These are phyloP conservation scores for Anastatica hierochuntica DNA, from an alignment of 345 rosid genomes.

Conservation along the genomic window DNA sequence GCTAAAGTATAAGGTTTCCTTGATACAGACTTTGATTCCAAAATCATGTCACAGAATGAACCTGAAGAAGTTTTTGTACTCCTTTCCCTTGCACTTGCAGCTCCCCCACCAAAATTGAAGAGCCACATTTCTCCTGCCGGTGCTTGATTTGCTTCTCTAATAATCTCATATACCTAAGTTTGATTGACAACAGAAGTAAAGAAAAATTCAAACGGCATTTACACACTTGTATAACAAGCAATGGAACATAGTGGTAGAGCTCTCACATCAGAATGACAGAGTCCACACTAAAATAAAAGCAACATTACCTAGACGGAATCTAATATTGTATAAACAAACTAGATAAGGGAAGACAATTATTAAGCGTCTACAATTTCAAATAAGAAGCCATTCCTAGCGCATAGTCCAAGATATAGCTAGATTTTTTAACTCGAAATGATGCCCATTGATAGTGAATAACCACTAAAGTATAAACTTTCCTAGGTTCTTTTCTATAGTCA, in stretches of 20 bases:
- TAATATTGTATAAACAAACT: background rate
- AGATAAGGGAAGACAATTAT: background rate
- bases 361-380: background rate
- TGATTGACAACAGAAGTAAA: background rate
- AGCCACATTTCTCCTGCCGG: constrained; percentile 41
- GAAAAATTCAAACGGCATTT: background rate
- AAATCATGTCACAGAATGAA: constrained; percentile 16
- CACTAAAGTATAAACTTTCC: too few relatives aligned
- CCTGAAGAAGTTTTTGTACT: constrained; percentile 22
- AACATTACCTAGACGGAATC: background rate
- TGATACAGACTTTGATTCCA: constrained; percentile 17
- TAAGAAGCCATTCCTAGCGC: background rate
- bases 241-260: background rate
- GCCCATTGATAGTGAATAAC: too few relatives aligned
- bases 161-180: constrained; percentile 55
- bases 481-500: too few relatives aligned
- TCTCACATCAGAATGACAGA: background rate
- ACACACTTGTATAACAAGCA: background rate
- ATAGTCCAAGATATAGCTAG: background rate
- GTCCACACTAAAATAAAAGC: background rate
- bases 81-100: constrained; percentile 27
- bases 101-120: constrained; percentile 33
- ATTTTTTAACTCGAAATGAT: too few relatives aligned
- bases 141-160: constrained; percentile 42
- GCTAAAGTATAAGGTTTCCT: constrained; percentile 27